phyloP scores from a whole-genome alignment of 2,329 filamentous ascomycete species.

The Pseudogymnoascus sp. region DNA sequence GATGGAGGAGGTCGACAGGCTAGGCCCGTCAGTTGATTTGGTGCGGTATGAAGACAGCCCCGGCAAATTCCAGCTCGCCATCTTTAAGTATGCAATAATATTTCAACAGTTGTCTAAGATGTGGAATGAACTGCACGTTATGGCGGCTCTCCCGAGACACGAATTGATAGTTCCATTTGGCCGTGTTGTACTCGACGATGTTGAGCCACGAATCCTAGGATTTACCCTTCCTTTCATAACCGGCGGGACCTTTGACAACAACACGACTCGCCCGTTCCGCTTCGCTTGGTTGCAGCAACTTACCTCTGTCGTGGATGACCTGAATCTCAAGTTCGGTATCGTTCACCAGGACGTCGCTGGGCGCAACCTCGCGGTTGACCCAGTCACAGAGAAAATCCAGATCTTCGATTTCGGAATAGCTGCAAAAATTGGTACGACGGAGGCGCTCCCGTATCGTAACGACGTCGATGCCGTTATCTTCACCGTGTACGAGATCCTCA shows the following conservation, averaged over 20 bases:
- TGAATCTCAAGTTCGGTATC: conserved; percentile 33
- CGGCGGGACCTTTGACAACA: conserved; percentile 30
- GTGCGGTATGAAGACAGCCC: neutral
- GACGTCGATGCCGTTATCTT: conserved; percentile 23
- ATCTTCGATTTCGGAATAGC: conserved; percentile 31
- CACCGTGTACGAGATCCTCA: conserved; percentile 18
- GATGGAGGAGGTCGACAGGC: neutral
- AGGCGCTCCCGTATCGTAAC: conserved; percentile 8
- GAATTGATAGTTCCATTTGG: conserved; percentile 33
- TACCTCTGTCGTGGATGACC: conserved; percentile 30
- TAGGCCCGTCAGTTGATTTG: neutral
- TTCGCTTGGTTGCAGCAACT: conserved; percentile 34
- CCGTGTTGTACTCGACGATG: conserved; percentile 29
- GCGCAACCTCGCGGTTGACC: conserved; percentile 33
- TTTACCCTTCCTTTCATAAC: conserved; percentile 32
- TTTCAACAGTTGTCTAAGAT: neutral
- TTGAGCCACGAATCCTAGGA: conserved; percentile 30
- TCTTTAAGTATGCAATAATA: neutral
- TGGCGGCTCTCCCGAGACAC: conserved; percentile 31
- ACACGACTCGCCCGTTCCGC: conserved; percentile 27
- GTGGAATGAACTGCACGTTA: conserved; percentile 33
- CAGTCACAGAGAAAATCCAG: conserved; percentile 27
- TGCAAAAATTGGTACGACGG: neutral
- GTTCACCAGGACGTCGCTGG: conserved; percentile 33
- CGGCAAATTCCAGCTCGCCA: neutral